phyloP scores from a whole-genome alignment of 768 basidiomycete species.

The Pisolithus marmoratus region DNA sequence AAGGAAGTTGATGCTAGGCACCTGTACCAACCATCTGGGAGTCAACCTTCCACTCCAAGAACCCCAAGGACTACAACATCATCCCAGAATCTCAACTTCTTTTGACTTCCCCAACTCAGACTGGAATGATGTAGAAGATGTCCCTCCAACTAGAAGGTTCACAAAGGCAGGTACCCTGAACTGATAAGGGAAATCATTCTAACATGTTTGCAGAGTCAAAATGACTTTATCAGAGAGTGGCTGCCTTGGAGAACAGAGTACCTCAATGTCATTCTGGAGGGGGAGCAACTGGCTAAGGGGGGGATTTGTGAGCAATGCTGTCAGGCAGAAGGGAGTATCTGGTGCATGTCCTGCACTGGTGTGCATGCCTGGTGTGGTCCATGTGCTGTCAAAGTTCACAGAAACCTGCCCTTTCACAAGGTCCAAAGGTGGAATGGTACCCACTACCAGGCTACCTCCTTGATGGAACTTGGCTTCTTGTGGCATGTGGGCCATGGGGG shows the following conservation, averaged over 20 bases:
- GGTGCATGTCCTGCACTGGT: slow-evolving; percentile 1
- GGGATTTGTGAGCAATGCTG: background rate
- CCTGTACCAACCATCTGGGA: no score
- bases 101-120: no score
- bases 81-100: no score
- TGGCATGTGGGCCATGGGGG: slow-evolving; percentile 20
- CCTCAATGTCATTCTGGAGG: background rate
- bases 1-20: no score
- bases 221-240: slow-evolving; percentile 1
- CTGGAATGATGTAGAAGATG: no score
- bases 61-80: no score
- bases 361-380: background rate
- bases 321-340: background rate
- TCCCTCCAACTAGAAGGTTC: no score
- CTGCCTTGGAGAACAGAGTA: background rate
- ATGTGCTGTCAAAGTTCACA: background rate
- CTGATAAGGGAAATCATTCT: no score
- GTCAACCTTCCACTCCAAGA: no score
- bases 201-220: background rate
- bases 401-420: slow-evolving; percentile 11
- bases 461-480: slow-evolving; percentile 16
- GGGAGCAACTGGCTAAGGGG: background rate
- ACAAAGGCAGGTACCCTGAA: no score
- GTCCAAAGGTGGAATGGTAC: slow-evolving; percentile 17
- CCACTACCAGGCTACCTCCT: slow-evolving; percentile 6